A percentile compares a stretch with the other conserved stretches of the same genome.
phyloP scores from a whole-genome alignment of 345 rosid genomes.

The Pelargonium nanum region DNA sequence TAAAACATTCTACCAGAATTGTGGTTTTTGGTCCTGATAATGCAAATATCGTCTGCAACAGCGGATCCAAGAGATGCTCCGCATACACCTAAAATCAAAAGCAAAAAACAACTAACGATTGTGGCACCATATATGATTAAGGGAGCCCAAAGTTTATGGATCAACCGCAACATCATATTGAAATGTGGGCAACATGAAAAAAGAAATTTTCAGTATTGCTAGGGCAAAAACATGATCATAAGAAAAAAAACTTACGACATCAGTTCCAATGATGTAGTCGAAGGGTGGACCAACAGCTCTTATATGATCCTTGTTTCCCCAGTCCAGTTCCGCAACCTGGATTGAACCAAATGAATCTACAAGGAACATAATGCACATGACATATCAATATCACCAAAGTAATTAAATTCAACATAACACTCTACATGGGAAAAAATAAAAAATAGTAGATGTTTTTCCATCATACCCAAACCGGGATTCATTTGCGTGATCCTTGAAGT shows the following conservation, averaged over 20 bases:
- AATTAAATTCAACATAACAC: not conserved
- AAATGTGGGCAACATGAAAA: constrained; percentile 2
- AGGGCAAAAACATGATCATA: not conserved
- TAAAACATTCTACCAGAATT: constrained; percentile 39
- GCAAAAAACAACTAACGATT: constrained; percentile 1
- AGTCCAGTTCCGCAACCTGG: constrained; percentile 66
- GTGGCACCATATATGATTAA: too few relatives aligned
- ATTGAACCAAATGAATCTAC: constrained; percentile 82
- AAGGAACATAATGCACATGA: constrained; percentile 14
- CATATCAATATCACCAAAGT: not conserved
- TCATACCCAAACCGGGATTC: constrained; percentile 50
- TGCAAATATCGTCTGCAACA: constrained; percentile 54
- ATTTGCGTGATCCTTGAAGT: constrained; percentile 60
- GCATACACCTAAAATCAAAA: constrained; percentile 52
- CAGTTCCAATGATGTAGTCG: constrained; percentile 87
- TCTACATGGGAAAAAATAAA: not conserved
- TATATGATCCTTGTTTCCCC: constrained; percentile 80
- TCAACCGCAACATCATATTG: not conserved
- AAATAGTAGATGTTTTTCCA: too few relatives aligned
- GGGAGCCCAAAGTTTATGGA: too few relatives aligned
- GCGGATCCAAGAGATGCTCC: constrained; percentile 86
- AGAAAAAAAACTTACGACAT: constrained; percentile 65
- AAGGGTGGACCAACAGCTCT: constrained; percentile 67
- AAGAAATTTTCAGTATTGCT: not conserved
- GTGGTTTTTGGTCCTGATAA: constrained; percentile 78